Conservation (phyloP, 2,329 filamentous ascomycete species). For the Beauveria australis region DNA sequence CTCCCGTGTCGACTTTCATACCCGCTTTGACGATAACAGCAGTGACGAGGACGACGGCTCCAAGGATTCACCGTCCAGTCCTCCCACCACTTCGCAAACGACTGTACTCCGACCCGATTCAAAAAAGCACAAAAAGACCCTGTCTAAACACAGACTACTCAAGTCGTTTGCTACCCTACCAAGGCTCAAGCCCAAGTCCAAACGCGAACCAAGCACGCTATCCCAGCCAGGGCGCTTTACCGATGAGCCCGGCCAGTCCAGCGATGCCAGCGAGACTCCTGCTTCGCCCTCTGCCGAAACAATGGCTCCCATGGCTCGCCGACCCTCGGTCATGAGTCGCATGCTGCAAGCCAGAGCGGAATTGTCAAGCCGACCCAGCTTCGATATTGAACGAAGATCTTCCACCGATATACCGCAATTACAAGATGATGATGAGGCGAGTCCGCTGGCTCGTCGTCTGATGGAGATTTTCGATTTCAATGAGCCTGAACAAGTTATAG, state of each 20-base stretch:
- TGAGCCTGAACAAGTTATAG: conserved; percentile 72
- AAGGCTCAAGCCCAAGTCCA: conserved; percentile 34
- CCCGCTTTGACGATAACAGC: conserved; percentile 68
- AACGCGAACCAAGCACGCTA: conserved; percentile 32
- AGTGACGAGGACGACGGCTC: conserved; percentile 69
- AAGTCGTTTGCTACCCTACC: conserved; percentile 57
- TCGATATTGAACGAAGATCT: conserved; percentile 42
- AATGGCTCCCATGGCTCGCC: conserved; percentile 33
- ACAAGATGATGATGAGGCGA: conserved; percentile 34
- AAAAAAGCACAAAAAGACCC: conserved; percentile 44
- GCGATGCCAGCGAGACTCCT: conserved; percentile 19
- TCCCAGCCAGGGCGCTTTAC: conserved; percentile 22
- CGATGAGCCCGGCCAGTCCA: conserved; percentile 23
- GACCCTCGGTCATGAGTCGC: conserved; percentile 66
- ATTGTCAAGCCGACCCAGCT: conserved; percentile 50
- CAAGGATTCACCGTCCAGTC: conserved; percentile 36
- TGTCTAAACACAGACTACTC: conserved; percentile 58
- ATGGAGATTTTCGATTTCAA: conserved; percentile 84
- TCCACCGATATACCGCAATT: conserved; percentile 27
- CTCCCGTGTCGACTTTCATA: conserved; percentile 72
- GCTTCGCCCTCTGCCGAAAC: conserved; percentile 17
- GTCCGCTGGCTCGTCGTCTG: conserved; percentile 59
- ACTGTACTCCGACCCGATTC: conserved; percentile 29
- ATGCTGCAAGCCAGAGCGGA: conserved; percentile 67
- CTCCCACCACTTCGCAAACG: conserved; percentile 31